Evolutionary conservation across 164 flowering plant species (phyloP), one percentile per base, ranked within the genome.

Genomic region (Litsea cubeba): DNA sequence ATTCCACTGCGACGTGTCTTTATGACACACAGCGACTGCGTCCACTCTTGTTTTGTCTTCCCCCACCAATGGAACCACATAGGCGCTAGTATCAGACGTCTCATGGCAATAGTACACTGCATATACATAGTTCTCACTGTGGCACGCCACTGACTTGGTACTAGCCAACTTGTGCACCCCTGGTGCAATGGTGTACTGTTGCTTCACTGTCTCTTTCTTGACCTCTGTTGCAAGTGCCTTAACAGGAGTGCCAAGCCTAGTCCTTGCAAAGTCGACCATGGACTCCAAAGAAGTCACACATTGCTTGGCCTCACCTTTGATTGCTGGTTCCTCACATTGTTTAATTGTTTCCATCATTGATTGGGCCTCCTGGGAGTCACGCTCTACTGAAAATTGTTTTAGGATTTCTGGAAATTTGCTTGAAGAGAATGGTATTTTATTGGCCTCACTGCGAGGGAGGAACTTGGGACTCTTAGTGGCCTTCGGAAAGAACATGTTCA

Each of bases 341-440:
- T 69, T 15, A n/a, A 83, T 51, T 2, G 82, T 83, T 20, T 77
- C 15, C 72, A 81, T 79, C 69, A 81, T 75, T 10, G 57, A 65
- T 49, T 77, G 68, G 3, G 89, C 91, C 70, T 86, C 84, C 5
- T 18, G 40, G 3, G 88, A 85, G 18, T 62, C 25, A 11, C 84
- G 85, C 3, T 79, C 65, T 35, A 87, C 22, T 0, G 83, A 84
- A 71, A 81, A 81, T 25, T 69, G 65, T 22, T 67, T 14, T 0
- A 83, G 50, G 70, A 86, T 82, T 24, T 79, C 81, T 0, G 85
- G 72, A 8, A 83, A 40, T 51, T 79, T 79, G 15, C 75, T 25
- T 0, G 85, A 81, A 1, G 85, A 82, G 74, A 88, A 82, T 25
- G 88, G 87, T 15, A 82, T 78, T 12, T 80, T 46, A 4, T 82